Evolutionary conservation across 2,329 filamentous ascomycete genomes (phyloP).

Genomic region (Penicillium verrucosum): DNA sequence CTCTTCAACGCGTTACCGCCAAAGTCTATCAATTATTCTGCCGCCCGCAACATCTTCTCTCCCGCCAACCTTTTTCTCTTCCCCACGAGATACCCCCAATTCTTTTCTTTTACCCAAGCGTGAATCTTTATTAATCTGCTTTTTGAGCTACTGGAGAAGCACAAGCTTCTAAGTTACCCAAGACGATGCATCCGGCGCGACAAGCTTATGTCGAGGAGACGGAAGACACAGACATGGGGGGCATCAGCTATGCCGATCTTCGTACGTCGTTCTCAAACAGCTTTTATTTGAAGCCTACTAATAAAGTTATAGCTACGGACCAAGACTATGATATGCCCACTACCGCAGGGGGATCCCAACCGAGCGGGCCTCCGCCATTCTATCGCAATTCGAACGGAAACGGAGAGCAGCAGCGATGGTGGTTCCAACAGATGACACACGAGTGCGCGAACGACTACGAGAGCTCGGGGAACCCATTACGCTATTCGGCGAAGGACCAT

Average conservation of each 20-base stretch:
- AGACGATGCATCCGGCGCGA: slow-evolving; percentile 76
- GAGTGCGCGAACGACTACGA: slow-evolving; percentile 75
- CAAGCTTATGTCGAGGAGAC: slow-evolving; percentile 91
- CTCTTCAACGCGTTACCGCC: not conserved
- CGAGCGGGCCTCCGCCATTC: slow-evolving; percentile 79
- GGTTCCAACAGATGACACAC: slow-evolving; percentile 89
- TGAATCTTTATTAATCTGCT: not conserved
- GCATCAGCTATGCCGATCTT: slow-evolving; percentile 61
- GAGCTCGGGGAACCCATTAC: slow-evolving; percentile 92
- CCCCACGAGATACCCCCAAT: not conserved
- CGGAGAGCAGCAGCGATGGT: slow-evolving; percentile 81
- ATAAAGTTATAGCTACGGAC: slow-evolving; percentile 57
- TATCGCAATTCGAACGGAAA: slow-evolving; percentile 88
- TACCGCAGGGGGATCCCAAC: slow-evolving; percentile 64
- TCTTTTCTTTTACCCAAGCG: not conserved
- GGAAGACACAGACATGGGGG: slow-evolving; percentile 58
- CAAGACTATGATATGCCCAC: slow-evolving; percentile 79
- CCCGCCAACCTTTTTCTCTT: not conserved
- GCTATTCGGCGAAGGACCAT: slow-evolving; percentile 84
- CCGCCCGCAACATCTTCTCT: slow-evolving; percentile 15
- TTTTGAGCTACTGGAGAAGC: slow-evolving; percentile 7
- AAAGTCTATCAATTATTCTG: slow-evolving; percentile 24
- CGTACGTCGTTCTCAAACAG: slow-evolving; percentile 49
- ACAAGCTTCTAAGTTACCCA: slow-evolving; percentile 20
- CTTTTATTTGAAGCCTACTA: slow-evolving; percentile 1